Percentiles rank a stretch among this genome's conserved stretches.
phyloP scores from a whole-genome alignment of 805 yeast genomes.

The Maudiozyma turicensis region DNA sequence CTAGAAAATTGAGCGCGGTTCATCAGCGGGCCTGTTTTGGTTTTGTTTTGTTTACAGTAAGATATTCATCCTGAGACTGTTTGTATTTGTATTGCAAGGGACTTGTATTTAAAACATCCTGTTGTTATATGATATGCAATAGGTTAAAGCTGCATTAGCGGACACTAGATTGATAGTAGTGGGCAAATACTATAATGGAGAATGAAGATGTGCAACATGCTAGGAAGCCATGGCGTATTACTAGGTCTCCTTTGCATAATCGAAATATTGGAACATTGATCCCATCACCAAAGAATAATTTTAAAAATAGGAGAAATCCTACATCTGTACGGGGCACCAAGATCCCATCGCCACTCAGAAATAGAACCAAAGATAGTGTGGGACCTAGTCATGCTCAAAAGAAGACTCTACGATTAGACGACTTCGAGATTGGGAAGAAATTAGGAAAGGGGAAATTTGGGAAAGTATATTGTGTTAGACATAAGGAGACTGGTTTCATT shows the following conservation, averaged over 20 bases:
- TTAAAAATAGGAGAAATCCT: background rate
- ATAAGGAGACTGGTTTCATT: conserved; percentile 61
- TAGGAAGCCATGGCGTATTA: conserved; percentile 11
- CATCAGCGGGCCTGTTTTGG: no score
- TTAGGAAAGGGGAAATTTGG: conserved; percentile 94
- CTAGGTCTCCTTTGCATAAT: background rate
- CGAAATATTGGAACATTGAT: background rate
- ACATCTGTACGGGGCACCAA: conserved; percentile 1
- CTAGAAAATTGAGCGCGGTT: no score
- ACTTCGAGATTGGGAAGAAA: conserved; percentile 79
- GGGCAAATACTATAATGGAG: background rate
- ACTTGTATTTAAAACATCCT: no score
- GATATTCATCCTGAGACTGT: no score
- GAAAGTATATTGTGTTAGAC: conserved; percentile 79
- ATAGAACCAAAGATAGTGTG: background rate
- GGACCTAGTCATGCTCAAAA: background rate
- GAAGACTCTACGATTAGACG: conserved; percentile 24
- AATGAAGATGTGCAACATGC: conserved; percentile 1
- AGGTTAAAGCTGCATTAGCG: no score
- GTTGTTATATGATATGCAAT: no score
- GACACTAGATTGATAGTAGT: no score
- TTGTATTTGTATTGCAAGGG: no score
- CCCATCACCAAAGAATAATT: conserved; percentile 1
- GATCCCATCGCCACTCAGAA: conserved; percentile 6
- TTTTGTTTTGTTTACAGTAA: no score